Percentiles rank a stretch among this genome's conserved stretches.
Evolutionary conservation across 345 rosid species (phyloP).

Genomic region (Hirschfeldia incana): DNA sequence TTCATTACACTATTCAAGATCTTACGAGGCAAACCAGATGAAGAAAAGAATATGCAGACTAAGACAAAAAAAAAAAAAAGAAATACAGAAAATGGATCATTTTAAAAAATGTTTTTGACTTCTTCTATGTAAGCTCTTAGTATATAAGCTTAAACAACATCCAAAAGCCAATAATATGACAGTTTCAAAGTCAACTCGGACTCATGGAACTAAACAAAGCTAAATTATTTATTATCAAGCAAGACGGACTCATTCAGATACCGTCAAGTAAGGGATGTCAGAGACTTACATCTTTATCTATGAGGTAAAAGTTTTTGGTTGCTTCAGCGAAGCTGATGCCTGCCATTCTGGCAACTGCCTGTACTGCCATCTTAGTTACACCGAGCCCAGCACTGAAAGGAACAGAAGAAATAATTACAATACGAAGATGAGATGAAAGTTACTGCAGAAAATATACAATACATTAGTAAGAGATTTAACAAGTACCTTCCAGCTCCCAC

Average conservation of each 20-base stretch:
- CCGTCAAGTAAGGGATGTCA: conserved; percentile 17
- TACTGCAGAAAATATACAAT: background rate
- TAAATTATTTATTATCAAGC: background rate
- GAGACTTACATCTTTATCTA: conserved; percentile 86
- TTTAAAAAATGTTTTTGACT: background rate
- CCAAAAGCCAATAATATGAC: conserved; percentile 22
- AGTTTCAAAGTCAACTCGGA: conserved; percentile 29
- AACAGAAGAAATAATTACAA: conserved; percentile 8
- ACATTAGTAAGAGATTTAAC: background rate
- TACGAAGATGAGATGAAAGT: conserved; percentile 20
- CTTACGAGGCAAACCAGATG: conserved; percentile 10
- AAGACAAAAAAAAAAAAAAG: conserved; percentile 13
- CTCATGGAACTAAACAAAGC: conserved; percentile 14
- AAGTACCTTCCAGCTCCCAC: conserved; percentile 99
- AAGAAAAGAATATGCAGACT: conserved; percentile 12
- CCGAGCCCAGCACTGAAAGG: conserved; percentile 96
- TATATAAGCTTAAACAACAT: conserved; percentile 1
- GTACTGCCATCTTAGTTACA: conserved; percentile 73
- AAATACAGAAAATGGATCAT: conserved; percentile 12
- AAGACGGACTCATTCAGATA: conserved; percentile 1
- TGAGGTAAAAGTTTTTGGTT: conserved; percentile 61
- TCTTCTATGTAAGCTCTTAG: conserved; percentile 12
- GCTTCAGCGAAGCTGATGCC: conserved; percentile 57
- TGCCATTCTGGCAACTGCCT: conserved; percentile 78
- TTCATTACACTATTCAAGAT: conserved; percentile 23